Evolutionary conservation across 2,329 filamentous ascomycete genomes (phyloP), one percentile per base, ranked within the genome.

Genomic region (Penicillium brasilianum): DNA sequence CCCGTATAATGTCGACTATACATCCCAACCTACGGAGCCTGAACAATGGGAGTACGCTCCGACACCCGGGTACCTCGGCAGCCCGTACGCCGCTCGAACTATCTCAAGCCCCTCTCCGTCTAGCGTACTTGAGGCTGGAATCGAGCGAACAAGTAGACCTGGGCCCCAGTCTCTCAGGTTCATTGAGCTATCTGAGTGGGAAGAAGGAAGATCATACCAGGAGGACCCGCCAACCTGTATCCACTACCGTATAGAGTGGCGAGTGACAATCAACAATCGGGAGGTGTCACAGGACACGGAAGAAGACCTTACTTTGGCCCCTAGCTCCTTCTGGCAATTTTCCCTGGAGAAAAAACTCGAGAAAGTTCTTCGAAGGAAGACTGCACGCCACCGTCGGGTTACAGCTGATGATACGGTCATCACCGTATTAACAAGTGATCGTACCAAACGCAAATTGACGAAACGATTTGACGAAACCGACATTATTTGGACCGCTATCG

Each of bases 241-340:
- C 11, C 30, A 46, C 52, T 64, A 61, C 43, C 58, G n/a, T 3
- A 59, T 64, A 28, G 61, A 64, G 56, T 64, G 52, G 61, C 58
- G 61, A 39, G 58, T 63, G 18, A 63, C 18, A 32, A 39, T 63
- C 39, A 61, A 63, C 37, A 63, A 59, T 4, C 22, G 36, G 8
- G 39, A 53, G 4, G 58, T 54, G 6, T 59, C 48, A 34, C 13
- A 43, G 28, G 58, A 63, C 22, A 57, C 57, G 44, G 54, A 55
- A 43, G 10, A 58, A 44, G 49, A 59, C 36, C 41, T 62, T 54
- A 46, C 46, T 9, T 32, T 60, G 11, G 50, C 44, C n/a, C 57
- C 28, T 28, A 60, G 53, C 44, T 41, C 58, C 51, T 57, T 46
- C 37, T 60, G 30, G 58, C 58, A 34, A 18, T 30, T 49, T 20